Base-by-base conservation (phyloP, 306 rosid genomes). In the Glycine tomentella region DNA sequence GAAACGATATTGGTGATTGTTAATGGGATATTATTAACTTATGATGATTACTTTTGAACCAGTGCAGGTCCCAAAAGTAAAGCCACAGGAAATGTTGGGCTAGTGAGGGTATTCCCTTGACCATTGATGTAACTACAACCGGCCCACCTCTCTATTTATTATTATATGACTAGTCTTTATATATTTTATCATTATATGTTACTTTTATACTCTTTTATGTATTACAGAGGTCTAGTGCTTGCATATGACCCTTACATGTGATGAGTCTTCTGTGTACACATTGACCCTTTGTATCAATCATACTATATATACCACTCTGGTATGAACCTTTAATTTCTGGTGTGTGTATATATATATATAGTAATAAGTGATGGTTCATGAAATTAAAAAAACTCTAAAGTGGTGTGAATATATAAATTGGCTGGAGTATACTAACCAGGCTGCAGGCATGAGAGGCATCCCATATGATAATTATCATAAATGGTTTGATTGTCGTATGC, bases 1-100 rank as follows among this genome's bases (percentile, higher is more conserved):
- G 74, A 69, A 69, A 84, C 72, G 34, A 69, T 69, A 40, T 14
- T 84, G 70, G 34, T 42, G 64, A 67, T 72, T 79, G 72, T 84
- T 66, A 75, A 51, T 61, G 3, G 69, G 63, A 62, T 74, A 84
- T 84, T 80, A 75, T 84, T 75, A 80, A 77, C 64, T 69, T 72
- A 84, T 75, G 81, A 84, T 84, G 74, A 75, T 80, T 75, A 57
- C 87, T 80, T 84, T 80, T 75, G 78, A 84, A 69, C 40, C 72
- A 49, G 25, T 49, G 20, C 12, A 45, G 52, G 75, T 77, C 69
- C 45, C 75, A 63, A 78, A 80, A 80, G 81, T 52, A 58, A 84
- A 69, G 73, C 14, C 84, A 80, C 84, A 69, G 75, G 38, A 52
- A 12, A 55, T 74, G 84, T 69, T 51, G 74, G 84, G 57, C 25